A percentile compares a stretch with the other conserved stretches of the same genome.
Evolutionary conservation across 495 filamentous ascomycete species (phyloP).

Genomic region (Daldinia concentrica): DNA sequence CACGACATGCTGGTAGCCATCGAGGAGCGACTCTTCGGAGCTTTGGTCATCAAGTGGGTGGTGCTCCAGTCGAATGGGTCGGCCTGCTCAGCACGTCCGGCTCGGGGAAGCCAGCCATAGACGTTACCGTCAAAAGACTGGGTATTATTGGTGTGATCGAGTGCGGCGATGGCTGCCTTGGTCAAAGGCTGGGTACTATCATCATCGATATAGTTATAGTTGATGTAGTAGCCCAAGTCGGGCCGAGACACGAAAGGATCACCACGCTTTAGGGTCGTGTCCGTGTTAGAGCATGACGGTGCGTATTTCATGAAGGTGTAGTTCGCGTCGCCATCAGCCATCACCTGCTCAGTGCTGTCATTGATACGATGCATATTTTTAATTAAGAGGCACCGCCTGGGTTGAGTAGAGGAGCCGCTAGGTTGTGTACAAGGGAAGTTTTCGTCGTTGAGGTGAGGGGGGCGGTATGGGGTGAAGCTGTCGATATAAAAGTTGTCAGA

Average conservation of each 20-base stretch:
- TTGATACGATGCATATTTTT: neutral
- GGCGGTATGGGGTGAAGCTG: conserved; percentile 24
- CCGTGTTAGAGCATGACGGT: conserved; percentile 18
- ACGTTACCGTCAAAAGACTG: conserved; percentile 19
- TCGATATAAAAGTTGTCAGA: conserved; percentile 5
- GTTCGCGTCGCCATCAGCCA: neutral
- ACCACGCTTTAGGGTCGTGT: conserved; percentile 5
- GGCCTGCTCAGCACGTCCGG: neutral
- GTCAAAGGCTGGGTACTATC: conserved; percentile 12
- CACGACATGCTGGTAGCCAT: conserved; percentile 17
- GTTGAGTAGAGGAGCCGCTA: conserved; percentile 17
- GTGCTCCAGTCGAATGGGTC: conserved; percentile 16
- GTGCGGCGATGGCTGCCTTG: conserved; percentile 26
- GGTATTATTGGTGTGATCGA: conserved; percentile 9
- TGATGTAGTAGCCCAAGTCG: conserved; percentile 11
- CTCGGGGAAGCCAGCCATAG: conserved; percentile 24
- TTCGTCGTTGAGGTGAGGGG: conserved; percentile 34
- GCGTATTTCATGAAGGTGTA: conserved; percentile 8
- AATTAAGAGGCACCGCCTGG: conserved; percentile 1
- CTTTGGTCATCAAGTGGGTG: neutral
- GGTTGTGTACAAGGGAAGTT: conserved; percentile 36
- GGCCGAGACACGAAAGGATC: conserved; percentile 7
- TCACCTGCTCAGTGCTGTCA: neutral
- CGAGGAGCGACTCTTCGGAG: conserved; percentile 12
- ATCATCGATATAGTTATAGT: conserved; percentile 13